Evolutionary conservation across 352 stramenopile species (phyloP).

Genomic region (Thraustotheca clavata): DNA sequence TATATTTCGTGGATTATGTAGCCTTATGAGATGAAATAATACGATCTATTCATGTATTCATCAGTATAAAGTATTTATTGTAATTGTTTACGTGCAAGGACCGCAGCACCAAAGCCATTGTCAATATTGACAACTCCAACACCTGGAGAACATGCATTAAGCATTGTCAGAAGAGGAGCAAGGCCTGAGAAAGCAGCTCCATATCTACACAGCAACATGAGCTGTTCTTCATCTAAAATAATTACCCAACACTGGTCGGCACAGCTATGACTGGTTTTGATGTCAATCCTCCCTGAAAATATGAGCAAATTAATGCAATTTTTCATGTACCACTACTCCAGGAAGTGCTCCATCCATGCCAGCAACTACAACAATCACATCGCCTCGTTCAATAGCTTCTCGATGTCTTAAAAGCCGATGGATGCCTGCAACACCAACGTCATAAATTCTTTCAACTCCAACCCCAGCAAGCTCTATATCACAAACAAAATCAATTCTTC

Average conservation of each 20-base stretch:
- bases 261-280: constrained; percentile 81
- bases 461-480: constrained; percentile 80
- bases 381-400: constrained; percentile 71
- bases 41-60: constrained; percentile 4
- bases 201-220: constrained; percentile 42
- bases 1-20: not conserved
- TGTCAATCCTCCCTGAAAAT: constrained; percentile 62
- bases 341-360: constrained; percentile 97
- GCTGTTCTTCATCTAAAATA: not conserved
- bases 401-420: constrained; percentile 86
- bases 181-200: constrained; percentile 84
- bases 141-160: constrained; percentile 96
- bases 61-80: not conserved
- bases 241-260: constrained; percentile 87
- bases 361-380: constrained; percentile 93
- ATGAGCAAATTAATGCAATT: not conserved
- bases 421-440: constrained; percentile 92
- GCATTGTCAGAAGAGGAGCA: constrained; percentile 94
- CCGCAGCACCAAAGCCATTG: constrained; percentile 96
- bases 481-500: not conserved
- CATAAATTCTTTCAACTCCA: constrained; percentile 76
- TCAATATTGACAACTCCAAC: constrained; percentile 99
- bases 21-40: not conserved
- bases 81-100: constrained; percentile 66
- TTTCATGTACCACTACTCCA: constrained; percentile 87